These are phyloP conservation scores for Blastobotrys robertii DNA, from an alignment of 805 yeast species.

Conservation along the genomic window DNA sequence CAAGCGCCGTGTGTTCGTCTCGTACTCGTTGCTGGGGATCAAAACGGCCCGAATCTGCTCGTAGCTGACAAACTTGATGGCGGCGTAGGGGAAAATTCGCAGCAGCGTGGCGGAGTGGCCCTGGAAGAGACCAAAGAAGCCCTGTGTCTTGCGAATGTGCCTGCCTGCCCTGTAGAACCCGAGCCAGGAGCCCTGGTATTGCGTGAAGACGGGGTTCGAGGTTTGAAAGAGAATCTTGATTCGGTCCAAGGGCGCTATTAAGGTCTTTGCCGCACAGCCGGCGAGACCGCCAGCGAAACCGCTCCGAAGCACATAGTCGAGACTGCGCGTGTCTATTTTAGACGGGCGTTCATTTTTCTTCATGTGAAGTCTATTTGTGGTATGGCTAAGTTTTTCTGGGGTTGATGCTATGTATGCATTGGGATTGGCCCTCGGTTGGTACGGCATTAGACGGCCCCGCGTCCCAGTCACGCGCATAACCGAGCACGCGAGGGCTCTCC, in stretches of 20 bases:
- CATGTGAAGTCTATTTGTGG: too few relatives aligned
- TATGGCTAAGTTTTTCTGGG: too few relatives aligned
- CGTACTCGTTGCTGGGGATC: conserved; percentile 66
- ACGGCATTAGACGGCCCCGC: too few relatives aligned
- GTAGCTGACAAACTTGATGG: conserved; percentile 90
- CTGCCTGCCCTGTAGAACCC: conserved; percentile 70
- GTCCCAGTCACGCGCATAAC: too few relatives aligned
- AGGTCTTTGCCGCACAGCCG: conserved; percentile 91
- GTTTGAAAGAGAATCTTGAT: conserved; percentile 94
- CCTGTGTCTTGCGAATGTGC: conserved; percentile 59
- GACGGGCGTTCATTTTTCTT: too few relatives aligned
- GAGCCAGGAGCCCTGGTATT: conserved; percentile 66
- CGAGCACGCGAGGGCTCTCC: too few relatives aligned
- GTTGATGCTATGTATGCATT: too few relatives aligned
- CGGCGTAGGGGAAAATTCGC: conserved; percentile 93
- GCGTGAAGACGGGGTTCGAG: conserved; percentile 75
- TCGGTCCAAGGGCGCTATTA: conserved; percentile 91
- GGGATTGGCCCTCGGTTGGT: too few relatives aligned
- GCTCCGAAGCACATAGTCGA: conserved; percentile 71
- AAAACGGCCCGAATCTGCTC: conserved; percentile 78
- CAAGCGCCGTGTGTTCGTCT: conserved; percentile 72
- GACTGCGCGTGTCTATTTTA: conserved; percentile 47
- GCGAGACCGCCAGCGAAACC: conserved; percentile 95
- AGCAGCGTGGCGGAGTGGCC: conserved; percentile 92
- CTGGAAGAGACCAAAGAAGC: conserved; percentile 73